Conservation (phyloP, 805 yeast genomes). For the Saccharomyces mikatae region DNA sequence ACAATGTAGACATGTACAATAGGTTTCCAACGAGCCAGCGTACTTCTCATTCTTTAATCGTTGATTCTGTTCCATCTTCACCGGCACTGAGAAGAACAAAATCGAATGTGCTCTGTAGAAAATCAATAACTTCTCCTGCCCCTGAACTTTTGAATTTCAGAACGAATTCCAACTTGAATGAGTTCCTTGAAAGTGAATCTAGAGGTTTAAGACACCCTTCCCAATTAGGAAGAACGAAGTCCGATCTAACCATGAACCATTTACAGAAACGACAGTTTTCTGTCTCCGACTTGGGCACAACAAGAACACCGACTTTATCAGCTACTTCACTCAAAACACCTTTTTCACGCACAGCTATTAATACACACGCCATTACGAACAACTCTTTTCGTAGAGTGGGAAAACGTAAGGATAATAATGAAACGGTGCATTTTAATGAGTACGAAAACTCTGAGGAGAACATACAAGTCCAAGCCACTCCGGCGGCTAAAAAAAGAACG, state of each 20-base stretch:
- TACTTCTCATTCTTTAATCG: constrained; percentile 5
- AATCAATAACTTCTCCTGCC: background rate
- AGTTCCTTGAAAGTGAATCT: constrained; percentile 18
- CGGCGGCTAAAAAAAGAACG: constrained; percentile 15
- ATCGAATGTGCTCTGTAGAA: constrained; percentile 2
- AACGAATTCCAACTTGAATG: constrained; percentile 21
- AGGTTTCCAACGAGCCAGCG: background rate
- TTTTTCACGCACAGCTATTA: background rate
- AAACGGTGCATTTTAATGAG: background rate
- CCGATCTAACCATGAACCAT: constrained; percentile 25
- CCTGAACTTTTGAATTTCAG: constrained; percentile 10
- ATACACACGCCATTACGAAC: background rate
- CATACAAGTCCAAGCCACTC: constrained; percentile 28
- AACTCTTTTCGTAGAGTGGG: constrained; percentile 27
- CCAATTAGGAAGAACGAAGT: constrained; percentile 19
- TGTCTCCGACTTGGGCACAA: constrained; percentile 13
- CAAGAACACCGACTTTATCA: background rate
- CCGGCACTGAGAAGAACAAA: constrained; percentile 3
- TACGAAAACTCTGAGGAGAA: background rate
- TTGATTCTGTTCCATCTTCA: constrained; percentile 8
- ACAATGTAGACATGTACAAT: background rate
- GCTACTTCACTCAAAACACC: background rate
- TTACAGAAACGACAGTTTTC: constrained; percentile 26
- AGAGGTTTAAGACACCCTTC: constrained; percentile 11
- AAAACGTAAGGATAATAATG: constrained; percentile 12